phyloP scores from a whole-genome alignment of 2,329 filamentous ascomycete genomes.

The Apiospora malaysiana region DNA sequence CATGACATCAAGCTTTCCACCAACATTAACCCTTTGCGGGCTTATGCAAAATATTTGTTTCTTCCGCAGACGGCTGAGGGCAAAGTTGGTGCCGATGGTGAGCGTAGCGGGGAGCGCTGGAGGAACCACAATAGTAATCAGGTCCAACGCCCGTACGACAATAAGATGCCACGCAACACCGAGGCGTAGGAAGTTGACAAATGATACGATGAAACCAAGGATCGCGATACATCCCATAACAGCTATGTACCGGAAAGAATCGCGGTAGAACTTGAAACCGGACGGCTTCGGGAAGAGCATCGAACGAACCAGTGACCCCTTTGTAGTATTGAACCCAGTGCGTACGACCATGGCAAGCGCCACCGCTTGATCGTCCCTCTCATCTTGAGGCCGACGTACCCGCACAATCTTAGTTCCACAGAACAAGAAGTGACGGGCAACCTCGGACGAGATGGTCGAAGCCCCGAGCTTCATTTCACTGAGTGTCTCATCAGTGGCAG shows the following conservation, averaged over 20 bases:
- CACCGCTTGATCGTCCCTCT: slow-evolving; percentile 84
- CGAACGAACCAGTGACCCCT: slow-evolving; percentile 91
- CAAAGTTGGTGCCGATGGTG: slow-evolving; percentile 96
- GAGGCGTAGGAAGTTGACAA: slow-evolving; percentile 90
- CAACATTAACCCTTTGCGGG: slow-evolving; percentile 95
- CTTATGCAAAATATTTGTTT: slow-evolving; percentile 98
- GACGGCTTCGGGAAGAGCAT: slow-evolving; percentile 99
- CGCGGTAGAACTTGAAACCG: slow-evolving; percentile 97
- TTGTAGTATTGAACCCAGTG: slow-evolving; percentile 97
- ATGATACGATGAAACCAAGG: slow-evolving; percentile 87
- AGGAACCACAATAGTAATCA: slow-evolving; percentile 97
- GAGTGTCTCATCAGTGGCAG: slow-evolving; percentile 82
- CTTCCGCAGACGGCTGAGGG: slow-evolving; percentile 81
- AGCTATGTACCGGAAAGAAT: slow-evolving; percentile 96
- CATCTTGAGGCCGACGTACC: slow-evolving; percentile 85
- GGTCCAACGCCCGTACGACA: slow-evolving; percentile 86
- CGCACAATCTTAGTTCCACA: slow-evolving; percentile 95
- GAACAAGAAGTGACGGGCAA: slow-evolving; percentile 90
- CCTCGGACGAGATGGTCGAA: slow-evolving; percentile 80
- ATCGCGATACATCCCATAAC: slow-evolving; percentile 91
- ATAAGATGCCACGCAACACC: slow-evolving; percentile 88
- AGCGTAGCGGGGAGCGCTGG: slow-evolving; percentile 93
- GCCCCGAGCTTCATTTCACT: slow-evolving; percentile 77
- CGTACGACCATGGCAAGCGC: slow-evolving; percentile 90
- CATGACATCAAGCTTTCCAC: slow-evolving; percentile 92